A percentile compares a stretch with the other conserved stretches of the same genome.
phyloP scores from a whole-genome alignment of 805 yeast species.

The Blastobotrys terrestris region DNA sequence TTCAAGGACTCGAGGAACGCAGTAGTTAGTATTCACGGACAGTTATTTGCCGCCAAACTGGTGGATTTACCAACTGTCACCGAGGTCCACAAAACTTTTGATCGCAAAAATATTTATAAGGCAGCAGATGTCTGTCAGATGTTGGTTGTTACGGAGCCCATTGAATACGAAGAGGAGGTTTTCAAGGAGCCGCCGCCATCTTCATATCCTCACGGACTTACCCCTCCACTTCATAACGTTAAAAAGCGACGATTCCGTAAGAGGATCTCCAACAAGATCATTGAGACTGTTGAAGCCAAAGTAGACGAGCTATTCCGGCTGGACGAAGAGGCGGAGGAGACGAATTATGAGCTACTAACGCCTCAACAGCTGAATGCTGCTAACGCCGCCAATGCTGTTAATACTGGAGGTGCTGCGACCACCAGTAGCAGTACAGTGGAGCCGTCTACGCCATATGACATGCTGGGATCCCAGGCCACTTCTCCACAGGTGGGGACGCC shows the following conservation, averaged over 20 bases:
- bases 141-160: constrained; percentile 60
- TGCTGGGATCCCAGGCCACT: constrained; percentile 17
- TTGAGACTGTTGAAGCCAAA: constrained; percentile 69
- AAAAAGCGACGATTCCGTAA: constrained; percentile 65
- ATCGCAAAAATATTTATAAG: constrained; percentile 81
- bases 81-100: constrained; percentile 84
- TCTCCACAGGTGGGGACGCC: background rate
- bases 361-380: constrained; percentile 22
- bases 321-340: constrained; percentile 81
- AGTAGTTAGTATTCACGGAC: constrained; percentile 60
- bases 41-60: constrained; percentile 72
- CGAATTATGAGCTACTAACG: constrained; percentile 65
- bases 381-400: constrained; percentile 21
- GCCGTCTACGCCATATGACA: constrained; percentile 27
- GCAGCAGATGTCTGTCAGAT: constrained; percentile 83
- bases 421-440: constrained; percentile 18
- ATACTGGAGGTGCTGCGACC: constrained; percentile 9
- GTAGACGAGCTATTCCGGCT: constrained; percentile 69
- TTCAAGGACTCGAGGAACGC: constrained; percentile 84
- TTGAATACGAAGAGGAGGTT: constrained; percentile 41
- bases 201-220: constrained; percentile 67
- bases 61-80: constrained; percentile 85
- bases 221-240: constrained; percentile 72
- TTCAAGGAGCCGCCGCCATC: constrained; percentile 20
- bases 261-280: constrained; percentile 60